phyloP scores from a whole-genome alignment of 768 basidiomycete species.

The Suillus weaverae region DNA sequence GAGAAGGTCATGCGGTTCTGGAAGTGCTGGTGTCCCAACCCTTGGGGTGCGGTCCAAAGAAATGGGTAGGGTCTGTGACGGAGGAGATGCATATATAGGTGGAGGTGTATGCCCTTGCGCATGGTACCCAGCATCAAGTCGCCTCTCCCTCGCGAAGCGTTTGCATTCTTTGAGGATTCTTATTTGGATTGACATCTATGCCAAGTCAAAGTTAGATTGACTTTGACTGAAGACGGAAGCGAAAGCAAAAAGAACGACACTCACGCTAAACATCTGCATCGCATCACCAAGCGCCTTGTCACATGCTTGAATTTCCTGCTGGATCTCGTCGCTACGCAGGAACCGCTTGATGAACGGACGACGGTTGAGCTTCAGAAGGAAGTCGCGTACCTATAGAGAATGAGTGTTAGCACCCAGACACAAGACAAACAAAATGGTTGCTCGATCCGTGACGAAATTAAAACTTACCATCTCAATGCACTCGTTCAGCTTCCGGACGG shows the following conservation, averaged over 20 bases:
- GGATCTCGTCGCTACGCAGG: constrained; percentile 70
- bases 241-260: constrained; percentile 21
- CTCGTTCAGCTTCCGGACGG: constrained; percentile 45
- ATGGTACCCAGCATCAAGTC: not conserved
- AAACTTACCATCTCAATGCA: constrained; percentile 46
- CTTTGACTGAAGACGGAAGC: not conserved
- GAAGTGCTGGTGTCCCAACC: not conserved
- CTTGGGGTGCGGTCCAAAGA: not conserved
- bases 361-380: constrained; percentile 59
- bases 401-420: not conserved
- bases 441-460: not conserved
- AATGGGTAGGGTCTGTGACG: no score
- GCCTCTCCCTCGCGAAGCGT: not conserved
- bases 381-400: constrained; percentile 42
- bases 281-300: constrained; percentile 55
- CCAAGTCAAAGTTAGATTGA: not conserved
- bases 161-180: not conserved
- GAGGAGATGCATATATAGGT: not conserved
- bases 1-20: not conserved
- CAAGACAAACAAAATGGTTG: no score
- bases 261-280: constrained; percentile 54
- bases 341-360: constrained; percentile 80
- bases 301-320: constrained; percentile 50
- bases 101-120: not conserved
- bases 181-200: not conserved